Evolutionary conservation across 2,329 filamentous ascomycete genomes (phyloP), one percentile per base, ranked within the genome.

Genomic region (Xylariaceae sp.): DNA sequence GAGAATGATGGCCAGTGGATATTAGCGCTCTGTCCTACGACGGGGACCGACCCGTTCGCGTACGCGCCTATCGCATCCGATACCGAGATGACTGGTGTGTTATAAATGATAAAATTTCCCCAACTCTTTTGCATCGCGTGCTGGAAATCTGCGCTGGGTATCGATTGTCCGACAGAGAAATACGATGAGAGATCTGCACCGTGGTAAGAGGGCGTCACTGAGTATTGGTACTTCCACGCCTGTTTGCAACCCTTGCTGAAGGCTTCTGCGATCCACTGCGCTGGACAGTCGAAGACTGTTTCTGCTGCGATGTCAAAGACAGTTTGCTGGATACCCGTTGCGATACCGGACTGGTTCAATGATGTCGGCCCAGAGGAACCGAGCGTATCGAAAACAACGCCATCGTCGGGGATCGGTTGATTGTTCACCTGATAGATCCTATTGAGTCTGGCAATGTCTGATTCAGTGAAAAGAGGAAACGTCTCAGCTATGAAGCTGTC

Each of bases 191-290:
- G 53, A 47, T 73, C 70, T 5, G 62, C 61, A 14, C 64, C 69
- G 54, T 72, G 70, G 28, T 65, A 61, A 1, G 65, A 66, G 1
- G 69, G 66, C 9, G 62, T 64, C 31, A 70, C 62, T 14, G 66
- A 71, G 54, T 71, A 75, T 54, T 76, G 73, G 50, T 75, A 75
- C 48, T 71, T 72, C 67, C 70, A 76, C n/a, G 64, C 64, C 31
- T 65, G 50, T 6, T 63, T 60, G n/a, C 50, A 57, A 22, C 59
- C 61, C 18, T 56, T 52, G 47, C 56, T 66, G 54, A 73, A 79
- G 2, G 75, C 74, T 42, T 73, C 68, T 11, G 72, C 70, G 43
- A 78, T 63, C 76, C 75, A 80, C 62, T 80, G 77, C 0, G 72
- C 71, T 0, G 77, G 74, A 54, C 77, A 81, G 39, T 73, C 67